These are phyloP conservation scores for Salix caprea DNA, from an alignment of 345 rosid species.

Conservation along the genomic window DNA sequence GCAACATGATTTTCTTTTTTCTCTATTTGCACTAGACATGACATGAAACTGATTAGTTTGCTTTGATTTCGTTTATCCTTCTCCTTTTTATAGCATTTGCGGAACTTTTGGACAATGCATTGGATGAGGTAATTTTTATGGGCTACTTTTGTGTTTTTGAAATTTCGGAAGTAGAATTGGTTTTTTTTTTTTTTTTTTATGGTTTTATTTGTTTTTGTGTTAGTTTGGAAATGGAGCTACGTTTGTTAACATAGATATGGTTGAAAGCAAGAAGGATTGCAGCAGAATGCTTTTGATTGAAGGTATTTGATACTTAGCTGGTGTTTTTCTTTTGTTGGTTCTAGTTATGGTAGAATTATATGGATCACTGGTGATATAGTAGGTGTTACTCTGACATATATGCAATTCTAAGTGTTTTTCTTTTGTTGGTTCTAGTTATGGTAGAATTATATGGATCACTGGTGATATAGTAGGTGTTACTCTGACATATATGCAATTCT, in stretches of 20 bases:
- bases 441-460: not conserved
- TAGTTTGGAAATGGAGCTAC: slow-evolving; percentile 84
- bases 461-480: not conserved
- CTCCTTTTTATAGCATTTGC: slow-evolving; percentile 65
- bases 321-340: not conserved
- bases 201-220: slow-evolving; percentile 8
- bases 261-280: slow-evolving; percentile 56
- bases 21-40: not conserved
- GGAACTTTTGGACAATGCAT: slow-evolving; percentile 80
- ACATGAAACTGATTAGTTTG: not conserved
- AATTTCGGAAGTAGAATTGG: not conserved
- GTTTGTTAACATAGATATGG: slow-evolving; percentile 67
- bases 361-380: not conserved
- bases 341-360: not conserved
- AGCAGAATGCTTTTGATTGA: slow-evolving; percentile 69
- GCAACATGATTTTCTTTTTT: not conserved
- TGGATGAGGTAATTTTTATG: slow-evolving; percentile 65
- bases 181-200: slow-evolving; percentile 6
- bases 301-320: slow-evolving; percentile 38
- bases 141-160: not conserved
- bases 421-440: not conserved
- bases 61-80: slow-evolving; percentile 8
- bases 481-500: not conserved
- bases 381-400: not conserved
- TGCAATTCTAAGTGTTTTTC: no score